These are phyloP conservation scores for Fonsecaea pedrosoi DNA, from an alignment of 2,329 filamentous ascomycete species.

Conservation along the genomic window DNA sequence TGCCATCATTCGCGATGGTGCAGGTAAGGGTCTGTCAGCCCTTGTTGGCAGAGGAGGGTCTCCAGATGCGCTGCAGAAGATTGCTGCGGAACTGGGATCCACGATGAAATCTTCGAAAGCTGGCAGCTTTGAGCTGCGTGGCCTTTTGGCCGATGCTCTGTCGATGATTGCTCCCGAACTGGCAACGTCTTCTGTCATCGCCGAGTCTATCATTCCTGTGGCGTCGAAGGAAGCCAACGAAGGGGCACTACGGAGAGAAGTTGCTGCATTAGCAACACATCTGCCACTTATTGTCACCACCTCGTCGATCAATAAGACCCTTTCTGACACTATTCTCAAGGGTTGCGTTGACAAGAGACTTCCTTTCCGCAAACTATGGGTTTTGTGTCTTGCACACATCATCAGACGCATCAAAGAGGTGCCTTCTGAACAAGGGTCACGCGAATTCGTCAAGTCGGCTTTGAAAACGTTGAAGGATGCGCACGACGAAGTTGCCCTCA, in stretches of 20 bases:
- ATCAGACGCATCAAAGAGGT: slow-evolving; percentile 40
- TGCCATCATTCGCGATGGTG: slow-evolving; percentile 74
- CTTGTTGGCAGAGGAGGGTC: slow-evolving; percentile 70
- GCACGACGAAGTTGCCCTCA: slow-evolving; percentile 78
- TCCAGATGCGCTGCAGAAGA: slow-evolving; percentile 65
- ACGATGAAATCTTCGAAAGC: slow-evolving; percentile 86
- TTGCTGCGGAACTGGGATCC: slow-evolving; percentile 76
- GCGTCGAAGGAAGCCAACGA: slow-evolving; percentile 90
- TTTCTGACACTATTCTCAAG: slow-evolving; percentile 76
- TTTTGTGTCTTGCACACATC: slow-evolving; percentile 54
- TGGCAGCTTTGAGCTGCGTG: slow-evolving; percentile 81
- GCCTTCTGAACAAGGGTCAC: slow-evolving; percentile 51
- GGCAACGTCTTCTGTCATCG: slow-evolving; percentile 70
- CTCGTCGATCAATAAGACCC: slow-evolving; percentile 68
- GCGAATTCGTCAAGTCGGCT: slow-evolving; percentile 57
- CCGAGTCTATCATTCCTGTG: slow-evolving; percentile 69
- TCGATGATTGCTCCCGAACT: slow-evolving; percentile 66
- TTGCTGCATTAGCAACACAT: slow-evolving; percentile 72
- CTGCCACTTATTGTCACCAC: slow-evolving; percentile 67
- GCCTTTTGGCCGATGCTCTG: slow-evolving; percentile 82
- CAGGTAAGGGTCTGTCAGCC: slow-evolving; percentile 74
- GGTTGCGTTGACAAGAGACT: slow-evolving; percentile 86
- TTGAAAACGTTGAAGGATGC: slow-evolving; percentile 64
- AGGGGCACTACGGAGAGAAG: slow-evolving; percentile 76
- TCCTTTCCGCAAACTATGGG: slow-evolving; percentile 78